phyloP scores from a whole-genome alignment of 129 eudicot species.

The Pseudognaphalium luteoalbum region DNA sequence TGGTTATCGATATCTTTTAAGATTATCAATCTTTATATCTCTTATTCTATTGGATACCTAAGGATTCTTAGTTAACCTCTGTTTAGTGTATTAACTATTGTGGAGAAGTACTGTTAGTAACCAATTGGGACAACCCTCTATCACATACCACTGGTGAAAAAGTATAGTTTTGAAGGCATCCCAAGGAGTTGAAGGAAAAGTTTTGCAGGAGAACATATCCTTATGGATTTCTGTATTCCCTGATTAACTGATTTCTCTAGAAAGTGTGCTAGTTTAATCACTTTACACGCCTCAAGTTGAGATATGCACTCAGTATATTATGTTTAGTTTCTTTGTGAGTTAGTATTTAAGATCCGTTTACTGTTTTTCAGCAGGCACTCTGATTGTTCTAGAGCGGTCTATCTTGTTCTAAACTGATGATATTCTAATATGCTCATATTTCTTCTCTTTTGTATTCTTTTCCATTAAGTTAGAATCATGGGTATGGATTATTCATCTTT shows the following conservation, averaged over 20 bases:
- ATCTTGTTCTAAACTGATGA: slow-evolving; percentile 6
- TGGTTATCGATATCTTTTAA: slow-evolving; percentile 15
- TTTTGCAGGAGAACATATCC: slow-evolving; percentile 25
- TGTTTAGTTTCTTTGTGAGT: slow-evolving; percentile 3
- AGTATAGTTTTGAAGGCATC: slow-evolving; percentile 20
- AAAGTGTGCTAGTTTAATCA: slow-evolving; percentile 10
- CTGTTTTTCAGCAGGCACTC: slow-evolving; percentile 19
- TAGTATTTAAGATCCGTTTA: neutral
- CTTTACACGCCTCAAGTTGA: neutral
- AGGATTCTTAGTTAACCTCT: slow-evolving; percentile 3
- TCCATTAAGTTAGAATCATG: slow-evolving; percentile 21
- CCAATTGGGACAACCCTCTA: slow-evolving; percentile 18
- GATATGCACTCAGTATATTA: neutral
- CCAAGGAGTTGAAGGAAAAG: slow-evolving; percentile 10
- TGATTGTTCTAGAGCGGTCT: slow-evolving; percentile 17
- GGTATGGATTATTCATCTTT: slow-evolving; percentile 19
- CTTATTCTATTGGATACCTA: slow-evolving; percentile 11
- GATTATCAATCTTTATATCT: slow-evolving; percentile 2
- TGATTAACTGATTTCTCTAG: slow-evolving; percentile 11
- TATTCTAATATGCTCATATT: slow-evolving; percentile 24
- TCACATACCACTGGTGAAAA: slow-evolving; percentile 13
- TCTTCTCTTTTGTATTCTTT: slow-evolving; percentile 21
- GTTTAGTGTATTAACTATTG: neutral
- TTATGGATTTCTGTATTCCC: slow-evolving; percentile 26
- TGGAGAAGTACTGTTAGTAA: slow-evolving; percentile 13